phyloP scores from a whole-genome alignment of 306 rosid genomes.

The Cucurbita ficifolia region DNA sequence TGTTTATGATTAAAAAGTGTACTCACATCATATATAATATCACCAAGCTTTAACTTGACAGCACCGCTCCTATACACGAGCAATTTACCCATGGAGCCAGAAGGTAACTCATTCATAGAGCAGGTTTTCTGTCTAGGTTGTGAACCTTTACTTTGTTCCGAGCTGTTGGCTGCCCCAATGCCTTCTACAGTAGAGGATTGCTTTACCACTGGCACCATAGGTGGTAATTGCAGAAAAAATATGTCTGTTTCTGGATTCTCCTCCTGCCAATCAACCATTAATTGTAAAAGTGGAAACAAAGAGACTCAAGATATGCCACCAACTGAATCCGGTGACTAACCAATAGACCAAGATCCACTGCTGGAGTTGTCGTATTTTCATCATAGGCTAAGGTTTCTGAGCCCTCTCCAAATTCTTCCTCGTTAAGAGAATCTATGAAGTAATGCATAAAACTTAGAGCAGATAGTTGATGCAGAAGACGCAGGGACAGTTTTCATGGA shows the following conservation, averaged over 20 bases:
- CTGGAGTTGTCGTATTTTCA: constrained; percentile 33
- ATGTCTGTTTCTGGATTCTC: constrained; percentile 46
- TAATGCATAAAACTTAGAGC: constrained; percentile 7
- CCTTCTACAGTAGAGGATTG: constrained; percentile 14
- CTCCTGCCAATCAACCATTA: constrained; percentile 39
- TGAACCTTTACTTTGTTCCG: constrained; percentile 11
- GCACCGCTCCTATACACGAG: constrained; percentile 65
- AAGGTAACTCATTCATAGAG: constrained; percentile 37
- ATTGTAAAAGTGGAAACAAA: constrained; percentile 4
- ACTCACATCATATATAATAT: constrained; percentile 72
- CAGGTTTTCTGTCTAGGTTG: constrained; percentile 13
- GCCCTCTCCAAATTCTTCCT: constrained; percentile 56
- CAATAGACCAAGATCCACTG: constrained; percentile 55
- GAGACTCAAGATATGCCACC: not conserved
- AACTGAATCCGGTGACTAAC: constrained; percentile 22
- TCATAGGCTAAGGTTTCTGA: constrained; percentile 28
- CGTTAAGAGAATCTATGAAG: constrained; percentile 43
- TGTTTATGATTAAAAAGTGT: not conserved
- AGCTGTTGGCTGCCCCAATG: constrained; percentile 14
- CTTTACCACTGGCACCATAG: constrained; percentile 30
- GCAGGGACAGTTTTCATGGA: not conserved
- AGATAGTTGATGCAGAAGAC: not conserved
- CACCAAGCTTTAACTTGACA: constrained; percentile 63
- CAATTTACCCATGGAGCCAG: constrained; percentile 78
- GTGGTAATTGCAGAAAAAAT: constrained; percentile 49